Evolutionary conservation across 129 eudicot species (phyloP).

Genomic region (Apium graveolens): DNA sequence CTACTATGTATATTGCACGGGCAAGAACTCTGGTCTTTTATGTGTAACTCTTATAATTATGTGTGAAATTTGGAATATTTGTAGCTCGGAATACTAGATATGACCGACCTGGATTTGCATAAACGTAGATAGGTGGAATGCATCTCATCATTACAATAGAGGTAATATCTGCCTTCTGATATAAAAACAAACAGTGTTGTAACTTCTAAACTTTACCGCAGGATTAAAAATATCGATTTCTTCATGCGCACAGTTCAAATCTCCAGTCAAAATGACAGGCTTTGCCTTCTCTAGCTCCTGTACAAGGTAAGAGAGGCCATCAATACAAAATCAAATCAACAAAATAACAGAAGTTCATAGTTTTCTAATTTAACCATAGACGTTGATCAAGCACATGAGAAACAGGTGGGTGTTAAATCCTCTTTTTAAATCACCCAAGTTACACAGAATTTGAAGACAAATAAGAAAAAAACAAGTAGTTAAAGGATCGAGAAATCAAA

Average conservation of each 20-base stretch:
- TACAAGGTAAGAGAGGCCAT: slow-evolving; percentile 17
- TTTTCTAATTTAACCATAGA: background rate
- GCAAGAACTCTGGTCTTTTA: background rate
- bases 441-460: background rate
- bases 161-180: background rate
- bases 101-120: background rate
- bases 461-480: background rate
- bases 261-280: slow-evolving; percentile 97
- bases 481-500: background rate
- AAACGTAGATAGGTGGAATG: background rate
- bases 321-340: background rate
- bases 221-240: slow-evolving; percentile 95
- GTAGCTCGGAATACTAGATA: background rate
- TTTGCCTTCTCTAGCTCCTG: slow-evolving; percentile 96
- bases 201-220: slow-evolving; percentile 42
- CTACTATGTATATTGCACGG: background rate
- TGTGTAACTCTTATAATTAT: background rate
- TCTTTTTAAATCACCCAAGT: background rate
- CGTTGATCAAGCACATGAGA: background rate
- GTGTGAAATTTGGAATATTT: background rate
- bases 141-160: background rate
- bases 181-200: background rate
- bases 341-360: background rate
- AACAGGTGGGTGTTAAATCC: background rate
- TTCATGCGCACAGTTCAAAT: slow-evolving; percentile 90